Conservation (phyloP, 352 stramenopile genomes). For the Phytophthora foliorum region DNA sequence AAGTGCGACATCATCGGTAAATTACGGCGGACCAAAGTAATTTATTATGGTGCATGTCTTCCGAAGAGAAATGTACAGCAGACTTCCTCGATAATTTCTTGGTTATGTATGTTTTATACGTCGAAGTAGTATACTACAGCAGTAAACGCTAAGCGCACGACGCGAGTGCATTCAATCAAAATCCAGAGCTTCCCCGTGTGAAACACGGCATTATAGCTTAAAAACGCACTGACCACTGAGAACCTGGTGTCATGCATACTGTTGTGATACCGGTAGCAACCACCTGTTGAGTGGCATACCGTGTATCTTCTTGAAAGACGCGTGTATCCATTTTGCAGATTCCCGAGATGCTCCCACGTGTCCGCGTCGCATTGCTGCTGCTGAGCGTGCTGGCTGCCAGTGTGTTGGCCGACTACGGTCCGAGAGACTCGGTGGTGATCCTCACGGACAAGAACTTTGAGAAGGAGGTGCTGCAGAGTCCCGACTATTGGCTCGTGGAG, state of each 20-base stretch:
- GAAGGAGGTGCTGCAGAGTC: slow-evolving; percentile 81
- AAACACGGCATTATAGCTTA: too few relatives aligned
- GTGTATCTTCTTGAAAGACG: slow-evolving; percentile 20
- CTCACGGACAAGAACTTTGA: slow-evolving; percentile 89
- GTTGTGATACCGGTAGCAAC: not conserved
- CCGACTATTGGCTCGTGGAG: slow-evolving; percentile 93
- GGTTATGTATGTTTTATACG: too few relatives aligned
- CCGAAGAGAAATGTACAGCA: too few relatives aligned
- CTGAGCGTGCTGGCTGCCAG: slow-evolving; percentile 19
- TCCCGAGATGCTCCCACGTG: slow-evolving; percentile 41
- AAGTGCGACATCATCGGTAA: too few relatives aligned
- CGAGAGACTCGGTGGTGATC: slow-evolving; percentile 69
- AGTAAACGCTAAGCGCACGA: too few relatives aligned
- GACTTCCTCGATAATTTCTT: too few relatives aligned
- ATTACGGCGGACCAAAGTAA: too few relatives aligned
- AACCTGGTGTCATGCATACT: not conserved
- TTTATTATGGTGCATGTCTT: too few relatives aligned
- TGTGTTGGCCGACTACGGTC: slow-evolving; percentile 51
- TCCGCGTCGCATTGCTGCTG: slow-evolving; percentile 17
- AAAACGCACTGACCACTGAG: too few relatives aligned
- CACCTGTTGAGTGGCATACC: not conserved
- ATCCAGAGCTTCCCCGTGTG: too few relatives aligned
- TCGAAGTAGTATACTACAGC: too few relatives aligned
- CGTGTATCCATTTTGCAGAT: not conserved
- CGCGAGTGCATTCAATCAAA: too few relatives aligned